phyloP scores from a whole-genome alignment of 2,329 filamentous ascomycete genomes.

The Corynespora cassiicola region DNA sequence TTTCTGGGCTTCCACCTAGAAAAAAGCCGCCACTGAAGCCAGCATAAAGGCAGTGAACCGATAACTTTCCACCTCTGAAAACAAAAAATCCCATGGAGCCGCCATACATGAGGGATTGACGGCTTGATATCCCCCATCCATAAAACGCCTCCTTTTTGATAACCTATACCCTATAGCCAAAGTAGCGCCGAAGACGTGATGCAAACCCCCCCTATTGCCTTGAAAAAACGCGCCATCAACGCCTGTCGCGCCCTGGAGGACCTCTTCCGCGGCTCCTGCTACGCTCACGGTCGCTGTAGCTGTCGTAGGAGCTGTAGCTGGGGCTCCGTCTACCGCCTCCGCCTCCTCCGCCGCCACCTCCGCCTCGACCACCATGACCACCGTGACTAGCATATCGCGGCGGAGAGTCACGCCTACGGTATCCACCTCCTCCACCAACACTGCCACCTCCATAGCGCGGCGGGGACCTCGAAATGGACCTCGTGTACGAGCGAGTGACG shows the following conservation, averaged over 20 bases:
- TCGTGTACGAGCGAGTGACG: constrained; percentile 47
- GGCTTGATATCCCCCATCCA: too few relatives aligned
- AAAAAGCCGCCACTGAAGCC: too few relatives aligned
- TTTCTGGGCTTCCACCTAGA: too few relatives aligned
- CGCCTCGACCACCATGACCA: constrained; percentile 57
- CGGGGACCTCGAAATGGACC: constrained; percentile 44
- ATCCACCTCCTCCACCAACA: constrained; percentile 29
- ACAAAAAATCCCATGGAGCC: too few relatives aligned
- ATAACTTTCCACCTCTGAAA: too few relatives aligned
- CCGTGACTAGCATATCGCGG: constrained; percentile 49
- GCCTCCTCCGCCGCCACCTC: constrained; percentile 36
- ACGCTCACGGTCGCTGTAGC: constrained; percentile 58
- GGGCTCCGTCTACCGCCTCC: constrained; percentile 61
- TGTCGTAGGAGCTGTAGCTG: constrained; percentile 69
- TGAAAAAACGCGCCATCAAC: too few relatives aligned
- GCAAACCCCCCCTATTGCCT: too few relatives aligned
- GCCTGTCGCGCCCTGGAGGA: constrained; percentile 38
- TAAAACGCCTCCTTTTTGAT: too few relatives aligned
- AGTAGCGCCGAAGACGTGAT: too few relatives aligned
- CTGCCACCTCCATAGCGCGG: constrained; percentile 30
- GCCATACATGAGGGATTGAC: too few relatives aligned
- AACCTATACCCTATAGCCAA: too few relatives aligned
- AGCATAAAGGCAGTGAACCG: too few relatives aligned
- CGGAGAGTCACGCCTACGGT: constrained; percentile 48
- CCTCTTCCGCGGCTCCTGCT: constrained; percentile 48